Conservation (phyloP, 1,284 basidiomycete genomes). For the Chalciporus piperatoides region DNA sequence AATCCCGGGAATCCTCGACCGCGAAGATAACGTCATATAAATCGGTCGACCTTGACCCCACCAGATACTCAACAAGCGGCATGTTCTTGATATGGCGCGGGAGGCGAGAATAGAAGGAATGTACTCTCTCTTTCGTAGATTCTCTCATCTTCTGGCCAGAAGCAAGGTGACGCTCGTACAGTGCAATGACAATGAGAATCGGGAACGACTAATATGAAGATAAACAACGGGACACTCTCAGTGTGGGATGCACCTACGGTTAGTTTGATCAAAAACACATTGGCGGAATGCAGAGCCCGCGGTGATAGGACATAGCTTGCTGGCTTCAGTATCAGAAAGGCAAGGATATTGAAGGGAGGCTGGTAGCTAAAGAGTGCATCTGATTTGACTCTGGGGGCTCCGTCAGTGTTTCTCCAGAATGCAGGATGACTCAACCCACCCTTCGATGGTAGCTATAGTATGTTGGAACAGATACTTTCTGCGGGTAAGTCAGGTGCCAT, state of each 20-base stretch:
- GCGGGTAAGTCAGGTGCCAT: conserved; percentile 10
- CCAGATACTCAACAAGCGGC: conserved; percentile 67
- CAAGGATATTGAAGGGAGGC: conserved; percentile 80
- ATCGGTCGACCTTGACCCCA: conserved; percentile 60
- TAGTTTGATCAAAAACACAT: conserved; percentile 79
- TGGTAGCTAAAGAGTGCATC: conserved; percentile 91
- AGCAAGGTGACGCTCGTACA: conserved; percentile 75
- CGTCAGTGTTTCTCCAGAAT: conserved; percentile 1
- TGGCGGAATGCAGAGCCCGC: conserved; percentile 70
- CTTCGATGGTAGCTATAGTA: conserved; percentile 84
- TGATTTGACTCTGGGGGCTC: conserved; percentile 63
- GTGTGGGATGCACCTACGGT: conserved; percentile 37
- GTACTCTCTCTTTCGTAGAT: conserved; percentile 48
- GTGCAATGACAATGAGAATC: conserved; percentile 69
- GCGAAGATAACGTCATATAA: conserved; percentile 77
- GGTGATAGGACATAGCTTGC: conserved; percentile 70
- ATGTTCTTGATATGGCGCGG: conserved; percentile 68
- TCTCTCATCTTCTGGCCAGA: conserved; percentile 47
- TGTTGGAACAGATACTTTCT: conserved; percentile 82
- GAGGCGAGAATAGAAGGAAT: conserved; percentile 58
- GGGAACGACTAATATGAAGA: conserved; percentile 59
- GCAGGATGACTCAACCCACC: conserved; percentile 43
- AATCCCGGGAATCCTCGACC: conserved; percentile 52
- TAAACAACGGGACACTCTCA: conserved; percentile 6
- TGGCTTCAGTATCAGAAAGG: conserved; percentile 75